A percentile compares a stretch with the other conserved stretches of the same genome.
phyloP scores from a whole-genome alignment of 2,329 filamentous ascomycete genomes.

The Tolypocladium tropicale region DNA sequence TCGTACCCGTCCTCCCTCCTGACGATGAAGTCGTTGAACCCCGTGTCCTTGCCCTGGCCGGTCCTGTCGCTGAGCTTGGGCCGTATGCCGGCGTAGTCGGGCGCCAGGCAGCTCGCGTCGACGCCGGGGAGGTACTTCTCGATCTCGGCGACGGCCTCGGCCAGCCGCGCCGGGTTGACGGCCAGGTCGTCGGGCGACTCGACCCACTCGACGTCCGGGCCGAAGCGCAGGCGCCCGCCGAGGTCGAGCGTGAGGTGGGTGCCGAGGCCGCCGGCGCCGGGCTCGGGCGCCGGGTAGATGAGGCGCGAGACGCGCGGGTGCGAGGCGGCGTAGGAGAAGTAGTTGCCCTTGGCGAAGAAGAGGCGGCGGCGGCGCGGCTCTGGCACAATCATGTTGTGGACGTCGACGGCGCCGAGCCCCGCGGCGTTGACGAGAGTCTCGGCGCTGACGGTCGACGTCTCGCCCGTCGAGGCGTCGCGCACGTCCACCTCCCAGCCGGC shows the following conservation, averaged over 20 bases:
- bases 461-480: slow-evolving; percentile 32
- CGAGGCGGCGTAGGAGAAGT: slow-evolving; percentile 72
- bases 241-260: slow-evolving; percentile 92
- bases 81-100: slow-evolving; percentile 87
- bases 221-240: slow-evolving; percentile 75
- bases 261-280: slow-evolving; percentile 74
- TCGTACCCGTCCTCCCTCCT: slow-evolving; percentile 63
- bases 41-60: slow-evolving; percentile 52
- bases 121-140: slow-evolving; percentile 67
- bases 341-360: slow-evolving; percentile 89
- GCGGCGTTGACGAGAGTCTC: slow-evolving; percentile 79
- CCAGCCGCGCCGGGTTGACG: slow-evolving; percentile 53
- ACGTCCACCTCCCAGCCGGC: slow-evolving; percentile 61
- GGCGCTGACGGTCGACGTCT: slow-evolving; percentile 52
- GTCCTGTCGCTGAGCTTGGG: slow-evolving; percentile 62
- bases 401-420: slow-evolving; percentile 62
- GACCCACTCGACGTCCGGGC: slow-evolving; percentile 93
- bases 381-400: slow-evolving; percentile 76
- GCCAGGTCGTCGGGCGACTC: slow-evolving; percentile 58
- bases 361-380: slow-evolving; percentile 43
- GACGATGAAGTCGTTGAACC: slow-evolving; percentile 80
- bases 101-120: slow-evolving; percentile 51
- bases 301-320: slow-evolving; percentile 57
- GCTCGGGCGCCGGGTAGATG: slow-evolving; percentile 77
- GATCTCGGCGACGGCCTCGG: slow-evolving; percentile 64